Evolutionary conservation across 805 yeast species (phyloP), one percentile per base, ranked within the genome.

Genomic region (Debaryomyces maramus): DNA sequence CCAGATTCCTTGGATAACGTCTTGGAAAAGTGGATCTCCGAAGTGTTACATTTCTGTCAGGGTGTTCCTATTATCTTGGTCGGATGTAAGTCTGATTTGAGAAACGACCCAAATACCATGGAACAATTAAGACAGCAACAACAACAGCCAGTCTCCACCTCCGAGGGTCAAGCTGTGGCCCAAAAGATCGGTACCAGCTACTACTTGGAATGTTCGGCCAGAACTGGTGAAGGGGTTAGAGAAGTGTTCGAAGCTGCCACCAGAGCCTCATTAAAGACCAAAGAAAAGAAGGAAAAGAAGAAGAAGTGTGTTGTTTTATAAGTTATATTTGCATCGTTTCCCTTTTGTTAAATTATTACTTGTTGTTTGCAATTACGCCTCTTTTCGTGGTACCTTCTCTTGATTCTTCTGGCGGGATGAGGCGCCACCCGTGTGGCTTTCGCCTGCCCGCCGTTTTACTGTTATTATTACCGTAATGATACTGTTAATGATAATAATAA

Each of bases 1-100:
- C 96, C 96, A 52, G 96, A 88, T 66, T 87, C 96, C 19, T 75
- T 89, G 45, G 95, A 88, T 60, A 89, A 88, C 67, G 96, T 89
- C 49, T 91, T 88, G 71, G 96, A 88, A 69, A 89, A 88, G 72
- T 89, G 97, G 96, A 87, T 88, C 56, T 81, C 93, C 33, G 97
- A 89, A 70, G 96, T 89, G 38, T 67, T 85, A 60, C 96, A 88
- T 65, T 88, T 88, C 79, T 89, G 97, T 70, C 95, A 84, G 57
- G 93, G 91, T 63, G 89, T 88, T 39, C 96, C 96, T 58, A 87
- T 88, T 63, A 85, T 89, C 53, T 74, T 89, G 41, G 96, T 88
- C 54, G 97, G 96, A 54, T 88, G 96, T 73, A 89, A 89, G 72
- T 78, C 80, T 52, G 97, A 89, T 71, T 75, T 89, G 59, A 84